A percentile compares a stretch with the other conserved stretches of the same genome.
phyloP scores from a whole-genome alignment of 768 basidiomycete species.

The Mycena floridula region DNA sequence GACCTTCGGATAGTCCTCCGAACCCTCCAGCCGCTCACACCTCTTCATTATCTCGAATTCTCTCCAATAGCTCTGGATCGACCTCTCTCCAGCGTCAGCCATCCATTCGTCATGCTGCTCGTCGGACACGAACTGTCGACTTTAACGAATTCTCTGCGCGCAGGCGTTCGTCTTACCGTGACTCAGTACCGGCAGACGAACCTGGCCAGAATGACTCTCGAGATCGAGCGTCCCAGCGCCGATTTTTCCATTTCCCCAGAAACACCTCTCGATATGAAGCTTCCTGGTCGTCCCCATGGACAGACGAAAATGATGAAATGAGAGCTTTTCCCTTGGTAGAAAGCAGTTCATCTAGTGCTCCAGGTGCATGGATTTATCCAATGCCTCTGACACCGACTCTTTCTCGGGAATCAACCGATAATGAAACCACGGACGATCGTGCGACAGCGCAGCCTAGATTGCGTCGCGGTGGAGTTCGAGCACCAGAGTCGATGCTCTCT shows the following conservation, averaged over 20 bases:
- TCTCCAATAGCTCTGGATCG: slow-evolving; percentile 5
- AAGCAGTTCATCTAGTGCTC: neutral
- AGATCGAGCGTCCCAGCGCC: neutral
- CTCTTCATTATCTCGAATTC: slow-evolving; percentile 2
- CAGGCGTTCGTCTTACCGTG: slow-evolving; percentile 48
- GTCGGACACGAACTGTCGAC: slow-evolving; percentile 51
- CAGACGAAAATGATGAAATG: neutral
- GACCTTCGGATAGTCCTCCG: neutral
- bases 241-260: neutral
- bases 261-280: neutral
- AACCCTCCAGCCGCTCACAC: neutral
- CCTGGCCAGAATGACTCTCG: neutral
- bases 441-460: slow-evolving; percentile 40
- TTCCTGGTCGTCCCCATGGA: neutral
- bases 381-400: neutral
- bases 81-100: slow-evolving; percentile 45
- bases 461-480: slow-evolving; percentile 60
- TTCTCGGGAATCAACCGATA: slow-evolving; percentile 7
- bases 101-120: slow-evolving; percentile 52
- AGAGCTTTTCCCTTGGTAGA: neutral
- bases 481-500: slow-evolving; percentile 54
- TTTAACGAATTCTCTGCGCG: slow-evolving; percentile 70
- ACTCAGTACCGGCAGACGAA: slow-evolving; percentile 9
- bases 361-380: neutral
- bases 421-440: slow-evolving; percentile 30